Base-by-base conservation (phyloP, 2,329 filamentous ascomycete species). In the Lecanicillium sp. region DNA sequence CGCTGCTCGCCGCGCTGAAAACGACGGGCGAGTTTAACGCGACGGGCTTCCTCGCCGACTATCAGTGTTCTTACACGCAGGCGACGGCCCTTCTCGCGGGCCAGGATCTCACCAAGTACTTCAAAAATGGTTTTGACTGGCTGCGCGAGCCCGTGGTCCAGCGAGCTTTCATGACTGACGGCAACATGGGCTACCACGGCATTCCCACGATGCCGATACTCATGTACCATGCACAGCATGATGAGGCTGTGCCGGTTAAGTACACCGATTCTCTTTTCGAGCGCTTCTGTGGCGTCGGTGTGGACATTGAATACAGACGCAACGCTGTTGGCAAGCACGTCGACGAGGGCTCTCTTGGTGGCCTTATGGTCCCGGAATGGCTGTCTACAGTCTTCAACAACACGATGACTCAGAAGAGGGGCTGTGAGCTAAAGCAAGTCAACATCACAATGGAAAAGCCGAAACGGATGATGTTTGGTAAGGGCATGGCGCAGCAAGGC, bases 41-140 rank as follows among this genome's bases (percentile, higher is more conserved):
- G 26, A 43, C 40, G 15, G 26, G 24, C 3, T 43, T 43, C 40
- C 40, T 43, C n/a, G 23, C 40, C 15, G 40, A 23, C 10, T 19
- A 43, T 10, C 29, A 43, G 6, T 15, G n/a, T n/a, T 30, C 40
- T 6, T 26, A 30, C 12, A 10, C 40, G 3, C 14, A 27, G n/a
- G 40, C 40, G 40, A 15, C n/a, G 12, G 21, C 24, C 10, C 29
- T 32, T 1, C 44, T 38, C 21, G 39, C 33, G 21, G 24, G 21
- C 20, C 39, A 49, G 12, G 39, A 44, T 17, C 10, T 49, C 21
- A 44, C 15, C 26, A 32, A 32, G 20, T 47, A 47, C 24, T 47
- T 37, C 15, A 29, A 47, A 29, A 12, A 40, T 15, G 32, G 35
- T 9, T 37, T 47, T 4, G 44, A 47, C 24, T 15, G 29, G 4